Percentiles rank a stretch among this genome's conserved stretches.
These are phyloP conservation scores for Zopfia rhizophila DNA, from an alignment of 2,329 filamentous ascomycete species.

Conservation along the genomic window DNA sequence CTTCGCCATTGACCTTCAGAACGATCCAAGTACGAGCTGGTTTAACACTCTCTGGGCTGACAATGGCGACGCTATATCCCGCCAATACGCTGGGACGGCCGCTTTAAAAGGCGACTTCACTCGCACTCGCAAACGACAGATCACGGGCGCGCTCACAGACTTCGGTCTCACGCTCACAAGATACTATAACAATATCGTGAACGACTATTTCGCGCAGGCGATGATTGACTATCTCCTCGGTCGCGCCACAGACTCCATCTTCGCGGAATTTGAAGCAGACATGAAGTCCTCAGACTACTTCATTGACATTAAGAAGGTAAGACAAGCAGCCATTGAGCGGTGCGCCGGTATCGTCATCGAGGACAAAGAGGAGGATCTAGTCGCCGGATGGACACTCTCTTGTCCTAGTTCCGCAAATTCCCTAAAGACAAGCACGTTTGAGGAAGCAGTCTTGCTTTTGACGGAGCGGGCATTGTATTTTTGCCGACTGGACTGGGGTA, in stretches of 20 bases:
- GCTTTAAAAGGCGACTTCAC: constrained; percentile 98
- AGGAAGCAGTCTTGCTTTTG: constrained; percentile 87
- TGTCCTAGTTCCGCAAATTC: constrained; percentile 79
- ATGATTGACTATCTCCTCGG: constrained; percentile 95
- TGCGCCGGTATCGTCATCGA: constrained; percentile 85
- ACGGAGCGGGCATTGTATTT: constrained; percentile 88
- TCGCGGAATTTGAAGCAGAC: constrained; percentile 92
- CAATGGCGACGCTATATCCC: constrained; percentile 94
- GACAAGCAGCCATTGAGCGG: constrained; percentile 89
- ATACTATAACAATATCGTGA: constrained; percentile 88
- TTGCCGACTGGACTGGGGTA: constrained; percentile 92
- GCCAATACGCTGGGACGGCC: constrained; percentile 94
- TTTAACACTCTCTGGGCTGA: constrained; percentile 98
- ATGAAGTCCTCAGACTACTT: constrained; percentile 95
- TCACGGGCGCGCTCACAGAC: constrained; percentile 90
- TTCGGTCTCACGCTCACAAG: constrained; percentile 87
- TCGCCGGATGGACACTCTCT: constrained; percentile 89
- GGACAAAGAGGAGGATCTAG: constrained; percentile 81
- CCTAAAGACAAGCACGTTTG: constrained; percentile 75
- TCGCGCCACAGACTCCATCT: constrained; percentile 84
- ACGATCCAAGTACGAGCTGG: constrained; percentile 85
- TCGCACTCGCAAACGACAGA: constrained; percentile 87
- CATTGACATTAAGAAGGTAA: constrained; percentile 83
- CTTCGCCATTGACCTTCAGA: constrained; percentile 77
- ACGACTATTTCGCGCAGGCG: constrained; percentile 96